A percentile compares a stretch with the other conserved stretches of the same genome.
These are phyloP conservation scores for Podosphaera fusca DNA, from an alignment of 2,329 filamentous ascomycete genomes.

Conservation along the genomic window DNA sequence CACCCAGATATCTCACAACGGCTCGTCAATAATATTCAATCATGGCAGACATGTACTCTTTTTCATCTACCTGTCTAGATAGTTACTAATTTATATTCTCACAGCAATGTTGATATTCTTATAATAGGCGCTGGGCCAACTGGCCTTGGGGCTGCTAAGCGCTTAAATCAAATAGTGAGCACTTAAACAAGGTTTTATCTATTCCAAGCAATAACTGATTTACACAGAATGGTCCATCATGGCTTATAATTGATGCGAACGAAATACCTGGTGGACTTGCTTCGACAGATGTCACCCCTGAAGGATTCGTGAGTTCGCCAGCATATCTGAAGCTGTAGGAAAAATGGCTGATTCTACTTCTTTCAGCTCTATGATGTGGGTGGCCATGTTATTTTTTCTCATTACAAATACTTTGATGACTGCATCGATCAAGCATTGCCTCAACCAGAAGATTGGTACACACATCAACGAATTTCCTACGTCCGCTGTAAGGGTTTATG, in stretches of 20 bases:
- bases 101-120: slow-evolving; percentile 73
- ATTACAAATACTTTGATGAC: slow-evolving; percentile 99
- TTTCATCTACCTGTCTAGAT: not conserved
- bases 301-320: slow-evolving; percentile 67
- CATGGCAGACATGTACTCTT: not conserved
- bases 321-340: slow-evolving; percentile 5
- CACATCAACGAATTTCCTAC: slow-evolving; percentile 95
- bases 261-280: slow-evolving; percentile 88
- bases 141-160: slow-evolving; percentile 92
- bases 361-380: slow-evolving; percentile 77
- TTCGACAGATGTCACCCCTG: slow-evolving; percentile 79
- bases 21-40: not conserved
- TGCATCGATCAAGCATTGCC: slow-evolving; percentile 92
- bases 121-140: slow-evolving; percentile 96
- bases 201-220: slow-evolving; percentile 2
- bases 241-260: slow-evolving; percentile 85
- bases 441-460: slow-evolving; percentile 86
- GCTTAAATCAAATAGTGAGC: slow-evolving; percentile 74
- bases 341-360: slow-evolving; percentile 5
- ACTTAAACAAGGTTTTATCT: not conserved
- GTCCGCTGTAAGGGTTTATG: slow-evolving; percentile 89
- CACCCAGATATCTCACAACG: not conserved
- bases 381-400: slow-evolving; percentile 26
- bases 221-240: slow-evolving; percentile 63
- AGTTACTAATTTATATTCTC: not conserved